Evolutionary conservation across 495 filamentous ascomycete genomes (phyloP), one percentile per base, ranked within the genome.

Genomic region (Neurospora intermedia): DNA sequence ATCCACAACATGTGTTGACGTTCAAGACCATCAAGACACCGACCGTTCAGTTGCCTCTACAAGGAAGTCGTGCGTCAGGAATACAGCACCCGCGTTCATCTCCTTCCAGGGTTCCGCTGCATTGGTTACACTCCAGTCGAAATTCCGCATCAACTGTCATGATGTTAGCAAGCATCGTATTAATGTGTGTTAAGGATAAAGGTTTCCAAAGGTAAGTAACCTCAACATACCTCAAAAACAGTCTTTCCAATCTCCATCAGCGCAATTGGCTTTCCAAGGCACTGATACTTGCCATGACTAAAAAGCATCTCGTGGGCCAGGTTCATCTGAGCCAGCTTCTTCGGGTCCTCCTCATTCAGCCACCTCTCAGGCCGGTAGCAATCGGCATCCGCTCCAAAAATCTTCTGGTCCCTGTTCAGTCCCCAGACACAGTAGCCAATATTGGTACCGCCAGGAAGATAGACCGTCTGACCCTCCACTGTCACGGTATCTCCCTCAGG

Each of bases 301-400:
- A 83, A 84, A 0, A 78, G 69, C 7, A 84, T 72, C 2, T 82
- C 81, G 9, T 74, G 54, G 18, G 69, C 69, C 62, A 43, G 71
- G 4, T 31, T 66, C 76, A 78, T 78, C 13, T n/a, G 66, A 11
- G 75, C 73, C 66, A 75, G 48, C 59, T 72, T 75, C 11, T 69
- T 72, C 0, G n/a, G 59, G n/a, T 76, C 75, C 3, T 75, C 75
- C 31, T 85, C 83, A n/a, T 41, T 20, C 11, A 88, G 79, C 87
- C 88, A 90, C 69, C 87, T 78, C 74, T 87, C 87, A 0, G 87
- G 88, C 9, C 83, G 78, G 73, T 86, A 90, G 11, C 77, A 69
- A 54, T 83, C 77, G 1, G 80, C 81, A 76, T 88, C 84, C 41
- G 79, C 77, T 0, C 87, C 87, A 72, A 80, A 88, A 7, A 88